Evolutionary conservation across 768 basidiomycete species (phyloP), one percentile per base, ranked within the genome.

Genomic region (Mycena metata): DNA sequence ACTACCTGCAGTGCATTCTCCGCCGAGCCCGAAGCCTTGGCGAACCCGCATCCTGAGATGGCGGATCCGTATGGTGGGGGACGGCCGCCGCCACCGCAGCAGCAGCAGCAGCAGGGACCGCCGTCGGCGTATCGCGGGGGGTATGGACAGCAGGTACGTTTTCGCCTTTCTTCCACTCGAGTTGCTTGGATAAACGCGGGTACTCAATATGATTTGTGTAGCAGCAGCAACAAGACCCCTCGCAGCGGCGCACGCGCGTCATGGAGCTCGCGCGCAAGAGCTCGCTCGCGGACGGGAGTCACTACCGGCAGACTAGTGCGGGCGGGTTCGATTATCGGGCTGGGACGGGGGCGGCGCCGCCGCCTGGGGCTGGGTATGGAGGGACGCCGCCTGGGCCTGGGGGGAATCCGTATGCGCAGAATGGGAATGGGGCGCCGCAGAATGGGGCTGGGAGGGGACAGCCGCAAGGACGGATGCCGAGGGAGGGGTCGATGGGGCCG

Each of bases 401-500:
- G n/a, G n/a, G n/a, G n/a, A n/a, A n/a, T n/a, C n/a, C n/a, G n/a
- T n/a, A n/a, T n/a, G n/a, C 58, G 66, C 43, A 41, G 55, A 42
- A 42, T 56, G 55, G 39, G 55, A 24, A 41, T 42, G 5, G 5
- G 11, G 5, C 5, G 2, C 5, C 39, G 55, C 30, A 30, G 30
- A 30, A 6, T 35, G 45, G 64, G 26, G 23, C 30, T 2, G 9
- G 23, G n/a, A 39, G 60, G 30, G 76, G 73, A n/a, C n/a, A n/a
- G n/a, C n/a, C n/a, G 33, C 73, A 74, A 30, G 74, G 74, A 72
- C 26, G 56, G 52, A 73, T 73, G 49, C 76, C 78, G 64, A 67
- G 63, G 43, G 63, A 41, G 35, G 73, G 66, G 17, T 64, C 61
- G 47, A 68, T 50, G 58, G 73, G 65, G 17, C 66, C 61, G 47